Conservation (phyloP, 306 rosid genomes). For the Crotalaria pallida region DNA sequence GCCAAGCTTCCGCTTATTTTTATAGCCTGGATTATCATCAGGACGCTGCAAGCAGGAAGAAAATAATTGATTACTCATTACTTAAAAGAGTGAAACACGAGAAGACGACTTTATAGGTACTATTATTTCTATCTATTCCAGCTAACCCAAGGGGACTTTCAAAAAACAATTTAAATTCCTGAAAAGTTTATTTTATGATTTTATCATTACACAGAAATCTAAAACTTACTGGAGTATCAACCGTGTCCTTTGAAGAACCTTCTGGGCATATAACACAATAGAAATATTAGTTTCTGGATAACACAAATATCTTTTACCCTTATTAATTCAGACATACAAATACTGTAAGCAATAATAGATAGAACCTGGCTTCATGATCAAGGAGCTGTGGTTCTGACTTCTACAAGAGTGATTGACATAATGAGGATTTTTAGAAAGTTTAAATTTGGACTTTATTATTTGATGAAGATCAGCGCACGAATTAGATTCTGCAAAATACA, state of each 20-base stretch:
- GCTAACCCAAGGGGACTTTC: neutral
- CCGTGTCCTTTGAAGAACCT: neutral
- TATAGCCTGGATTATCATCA: neutral
- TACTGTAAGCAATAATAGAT: neutral
- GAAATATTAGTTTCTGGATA: neutral
- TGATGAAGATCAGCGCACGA: neutral
- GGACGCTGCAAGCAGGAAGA: neutral
- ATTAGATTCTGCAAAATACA: neutral
- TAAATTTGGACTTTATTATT: conserved; percentile 13
- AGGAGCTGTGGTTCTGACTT: neutral
- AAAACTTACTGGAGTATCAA: neutral
- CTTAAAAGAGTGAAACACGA: neutral
- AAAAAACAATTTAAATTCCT: neutral
- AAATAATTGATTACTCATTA: neutral
- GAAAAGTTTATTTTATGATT: neutral
- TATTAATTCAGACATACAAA: neutral
- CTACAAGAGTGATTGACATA: neutral
- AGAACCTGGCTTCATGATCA: neutral
- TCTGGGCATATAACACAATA: neutral
- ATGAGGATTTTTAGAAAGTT: neutral
- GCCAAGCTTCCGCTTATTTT: neutral
- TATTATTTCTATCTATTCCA: neutral
- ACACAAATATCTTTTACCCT: neutral
- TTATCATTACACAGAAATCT: neutral
- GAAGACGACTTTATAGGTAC: neutral